Base-by-base conservation (phyloP, 345 rosid species). In the Lepidium africanum region DNA sequence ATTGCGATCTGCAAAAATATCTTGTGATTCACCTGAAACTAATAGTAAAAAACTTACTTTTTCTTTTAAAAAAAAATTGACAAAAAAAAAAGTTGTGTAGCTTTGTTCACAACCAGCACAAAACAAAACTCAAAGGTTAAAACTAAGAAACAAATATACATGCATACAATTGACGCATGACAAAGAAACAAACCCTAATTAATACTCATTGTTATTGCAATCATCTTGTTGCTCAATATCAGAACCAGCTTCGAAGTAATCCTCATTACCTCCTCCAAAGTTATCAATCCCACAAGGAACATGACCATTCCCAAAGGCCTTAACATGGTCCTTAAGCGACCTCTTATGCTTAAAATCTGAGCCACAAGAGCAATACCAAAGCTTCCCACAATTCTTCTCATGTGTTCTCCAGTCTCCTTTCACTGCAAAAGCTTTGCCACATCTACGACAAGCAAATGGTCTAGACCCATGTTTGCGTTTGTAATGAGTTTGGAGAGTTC, bases 371-470 rank as follows among this genome's bases (percentile, higher is more conserved):
- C 98, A 93, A 72, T 86, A 93, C 98, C 98, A 93, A 33, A 90
- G 87, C 79, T 88, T 85, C 8, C 98, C 98, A 27, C 98, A 93
- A 17, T 93, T 93, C 85, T 93, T 93, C 87, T 93, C 98, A 54
- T 93, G 98, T 35, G 98, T 93, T 76, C 98, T 85, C 98, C 98
- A 93, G 16, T 93, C 98, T 13, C 98, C 98, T 55, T 91, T 79
- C 25, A 93, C 98, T 0, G 98, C 98, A 49, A 93, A 90, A 23
- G 89, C 84, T 78, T 93, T 93, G 32, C 90, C 89, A 68, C 98
- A 93, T 69, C 85, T 90, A 19, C 96, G 79, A 76, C 98, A 93
- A 85, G 84, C 78, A 66, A 90, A 93, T 4, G 98, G 94, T 71
- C 88, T 90, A 72, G 87, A 82, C 49, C 98, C 98, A 62, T 93